Evolutionary conservation across 2,329 filamentous ascomycete genomes (phyloP).

Genomic region (Periconia digitata): DNA sequence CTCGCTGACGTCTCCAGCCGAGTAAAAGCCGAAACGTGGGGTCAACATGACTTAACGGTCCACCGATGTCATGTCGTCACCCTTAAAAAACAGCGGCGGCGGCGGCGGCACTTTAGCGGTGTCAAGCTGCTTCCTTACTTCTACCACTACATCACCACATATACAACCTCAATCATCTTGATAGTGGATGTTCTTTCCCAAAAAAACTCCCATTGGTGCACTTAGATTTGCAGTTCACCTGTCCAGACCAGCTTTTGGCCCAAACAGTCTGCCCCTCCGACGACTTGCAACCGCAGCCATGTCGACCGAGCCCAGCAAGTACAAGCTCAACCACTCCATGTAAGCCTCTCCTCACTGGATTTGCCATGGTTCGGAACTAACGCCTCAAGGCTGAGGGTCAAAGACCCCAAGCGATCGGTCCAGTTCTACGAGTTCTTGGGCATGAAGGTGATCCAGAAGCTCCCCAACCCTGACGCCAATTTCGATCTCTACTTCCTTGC

Average conservation of each 20-base stretch:
- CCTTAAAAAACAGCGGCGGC: too few species aligned
- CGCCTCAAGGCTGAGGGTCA: conserved; percentile 76
- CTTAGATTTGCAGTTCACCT: conserved; percentile 10
- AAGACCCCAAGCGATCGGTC: conserved; percentile 81
- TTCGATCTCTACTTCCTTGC: conserved; percentile 96
- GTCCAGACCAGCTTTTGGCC: conserved; percentile 10
- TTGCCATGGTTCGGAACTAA: background rate
- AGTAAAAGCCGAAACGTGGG: conserved; percentile 1
- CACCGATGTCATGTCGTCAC: conserved; percentile 5
- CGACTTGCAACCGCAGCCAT: conserved; percentile 55
- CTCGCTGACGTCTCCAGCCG: background rate
- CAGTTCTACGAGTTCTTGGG: conserved; percentile 95
- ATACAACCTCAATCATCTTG: too few species aligned
- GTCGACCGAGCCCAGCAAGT: conserved; percentile 61
- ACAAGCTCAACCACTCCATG: conserved; percentile 66
- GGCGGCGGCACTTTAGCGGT: too few species aligned
- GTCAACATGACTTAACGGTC: background rate
- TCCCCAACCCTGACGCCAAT: conserved; percentile 81
- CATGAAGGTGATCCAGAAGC: conserved; percentile 78
- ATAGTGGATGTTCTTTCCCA: conserved; percentile 29
- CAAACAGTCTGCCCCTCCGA: conserved; percentile 16
- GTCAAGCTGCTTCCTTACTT: too few species aligned
- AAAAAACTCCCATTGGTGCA: conserved; percentile 12
- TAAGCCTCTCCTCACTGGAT: conserved; percentile 14
- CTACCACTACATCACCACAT: too few species aligned